Percentiles rank a stretch among this genome's conserved stretches.
Evolutionary conservation across 495 filamentous ascomycete genomes (phyloP).

Genomic region (Xylaria flabelliformis): DNA sequence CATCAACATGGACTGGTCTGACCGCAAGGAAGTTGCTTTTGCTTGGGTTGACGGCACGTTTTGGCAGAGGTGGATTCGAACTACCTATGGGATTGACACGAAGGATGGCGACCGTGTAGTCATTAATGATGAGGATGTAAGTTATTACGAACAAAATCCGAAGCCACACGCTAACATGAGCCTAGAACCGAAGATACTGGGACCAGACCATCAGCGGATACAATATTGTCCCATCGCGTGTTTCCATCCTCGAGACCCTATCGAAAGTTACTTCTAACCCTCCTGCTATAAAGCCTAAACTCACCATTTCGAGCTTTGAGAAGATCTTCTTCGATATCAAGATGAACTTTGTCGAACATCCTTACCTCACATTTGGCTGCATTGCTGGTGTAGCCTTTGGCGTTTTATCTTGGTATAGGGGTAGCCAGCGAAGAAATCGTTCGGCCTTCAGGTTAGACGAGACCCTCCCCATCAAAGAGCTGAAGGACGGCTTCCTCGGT

Average conservation of each 20-base stretch:
- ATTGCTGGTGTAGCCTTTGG: constrained; percentile 61
- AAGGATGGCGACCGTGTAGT: constrained; percentile 87
- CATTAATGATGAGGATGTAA: constrained; percentile 96
- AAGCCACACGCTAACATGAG: constrained; percentile 25
- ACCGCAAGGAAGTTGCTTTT: constrained; percentile 89
- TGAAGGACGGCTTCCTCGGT: constrained; percentile 64
- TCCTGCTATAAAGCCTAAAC: constrained; percentile 85
- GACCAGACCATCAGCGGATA: constrained; percentile 88
- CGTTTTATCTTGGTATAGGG: constrained; percentile 61
- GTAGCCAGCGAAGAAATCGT: constrained; percentile 59
- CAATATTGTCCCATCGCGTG: constrained; percentile 85
- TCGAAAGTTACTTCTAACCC: constrained; percentile 74
- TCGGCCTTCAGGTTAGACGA: constrained; percentile 81
- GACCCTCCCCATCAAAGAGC: constrained; percentile 62
- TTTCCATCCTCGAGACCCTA: constrained; percentile 93
- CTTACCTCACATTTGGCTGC: constrained; percentile 69
- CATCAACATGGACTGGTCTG: constrained; percentile 84
- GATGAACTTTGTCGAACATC: constrained; percentile 71
- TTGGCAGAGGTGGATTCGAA: constrained; percentile 96
- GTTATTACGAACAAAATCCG: constrained; percentile 40
- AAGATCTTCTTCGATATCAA: constrained; percentile 79
- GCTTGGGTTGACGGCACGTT: constrained; percentile 99
- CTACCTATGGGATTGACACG: constrained; percentile 89
- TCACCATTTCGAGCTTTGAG: constrained; percentile 77
- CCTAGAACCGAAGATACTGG: constrained; percentile 90